A percentile compares a stretch with the other conserved stretches of the same genome.
phyloP scores from a whole-genome alignment of 306 rosid genomes.

The Mucuna pruriens region DNA sequence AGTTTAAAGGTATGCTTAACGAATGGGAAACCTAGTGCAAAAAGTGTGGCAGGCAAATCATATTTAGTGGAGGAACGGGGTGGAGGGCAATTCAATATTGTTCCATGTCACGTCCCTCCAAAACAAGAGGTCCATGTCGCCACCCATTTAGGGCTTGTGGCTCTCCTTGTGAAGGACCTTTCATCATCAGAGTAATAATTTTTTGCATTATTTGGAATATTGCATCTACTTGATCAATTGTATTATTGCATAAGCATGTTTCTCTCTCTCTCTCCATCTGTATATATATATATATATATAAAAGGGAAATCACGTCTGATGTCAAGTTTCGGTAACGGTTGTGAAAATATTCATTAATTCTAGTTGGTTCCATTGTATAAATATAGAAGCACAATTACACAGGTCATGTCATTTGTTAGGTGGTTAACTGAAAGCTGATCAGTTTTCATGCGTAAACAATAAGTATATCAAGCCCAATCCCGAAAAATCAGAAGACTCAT shows the following conservation, averaged over 20 bases:
- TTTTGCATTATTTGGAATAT: background rate
- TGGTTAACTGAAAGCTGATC: background rate
- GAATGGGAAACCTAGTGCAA: conserved; percentile 25
- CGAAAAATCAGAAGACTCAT: conserved; percentile 4
- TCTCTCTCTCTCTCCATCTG: too few relatives aligned
- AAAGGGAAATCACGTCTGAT: background rate
- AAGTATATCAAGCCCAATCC: background rate
- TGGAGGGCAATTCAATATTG: conserved; percentile 21
- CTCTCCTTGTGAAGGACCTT: conserved; percentile 32
- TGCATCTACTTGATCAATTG: background rate
- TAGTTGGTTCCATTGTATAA: background rate
- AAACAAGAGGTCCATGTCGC: conserved; percentile 17
- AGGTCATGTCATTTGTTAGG: conserved; percentile 5
- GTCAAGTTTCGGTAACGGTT: background rate
- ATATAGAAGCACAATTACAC: background rate
- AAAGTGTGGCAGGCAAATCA: conserved; percentile 24
- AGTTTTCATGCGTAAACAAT: background rate
- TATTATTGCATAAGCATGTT: background rate
- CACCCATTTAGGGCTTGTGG: conserved; percentile 36
- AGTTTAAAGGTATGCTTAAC: conserved; percentile 7
- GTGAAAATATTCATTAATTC: background rate
- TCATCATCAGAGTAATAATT: background rate
- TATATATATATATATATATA: too few relatives aligned
- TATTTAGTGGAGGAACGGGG: background rate
- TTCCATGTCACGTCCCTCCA: background rate